These are phyloP conservation scores for Eutypella sp. DNA, from an alignment of 2,329 filamentous ascomycete species.

Conservation along the genomic window DNA sequence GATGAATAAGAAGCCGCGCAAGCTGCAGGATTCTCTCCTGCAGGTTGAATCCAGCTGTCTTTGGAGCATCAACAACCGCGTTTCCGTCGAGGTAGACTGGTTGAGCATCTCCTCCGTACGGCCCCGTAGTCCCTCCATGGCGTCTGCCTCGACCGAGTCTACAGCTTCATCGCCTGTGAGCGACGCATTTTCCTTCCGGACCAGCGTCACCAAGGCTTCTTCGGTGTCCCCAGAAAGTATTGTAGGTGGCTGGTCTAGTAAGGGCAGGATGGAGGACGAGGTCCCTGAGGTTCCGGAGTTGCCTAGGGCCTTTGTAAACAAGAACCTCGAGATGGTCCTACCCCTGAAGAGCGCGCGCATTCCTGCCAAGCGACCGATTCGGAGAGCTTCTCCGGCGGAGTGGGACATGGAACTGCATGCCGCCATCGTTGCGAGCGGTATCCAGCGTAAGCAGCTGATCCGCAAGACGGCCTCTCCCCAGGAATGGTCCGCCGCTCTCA, in stretches of 20 bases:
- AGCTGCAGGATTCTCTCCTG: slow-evolving; percentile 15
- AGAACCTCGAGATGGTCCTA: slow-evolving; percentile 16
- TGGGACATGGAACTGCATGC: slow-evolving; percentile 19
- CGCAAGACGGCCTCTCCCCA: slow-evolving; percentile 17
- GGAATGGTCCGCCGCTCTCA: slow-evolving; percentile 34
- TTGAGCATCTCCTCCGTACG: slow-evolving; percentile 21
- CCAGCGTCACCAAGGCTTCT: slow-evolving; percentile 16
- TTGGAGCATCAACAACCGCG: slow-evolving; percentile 15
- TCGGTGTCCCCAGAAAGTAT: too few species aligned
- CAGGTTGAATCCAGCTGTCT: slow-evolving; percentile 20
- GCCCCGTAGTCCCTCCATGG: slow-evolving; percentile 16
- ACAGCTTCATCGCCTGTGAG: slow-evolving; percentile 12
- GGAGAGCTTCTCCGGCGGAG: slow-evolving; percentile 16
- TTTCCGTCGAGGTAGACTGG: slow-evolving; percentile 19
- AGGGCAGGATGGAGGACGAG: slow-evolving; percentile 15
- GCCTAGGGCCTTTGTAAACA: slow-evolving; percentile 15
- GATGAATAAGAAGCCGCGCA: slow-evolving; percentile 30
- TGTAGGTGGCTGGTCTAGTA: slow-evolving; percentile 19
- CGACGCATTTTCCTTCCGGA: slow-evolving; percentile 15
- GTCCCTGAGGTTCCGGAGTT: slow-evolving; percentile 11
- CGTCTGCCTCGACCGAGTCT: slow-evolving; percentile 16
- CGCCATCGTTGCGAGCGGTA: slow-evolving; percentile 17
- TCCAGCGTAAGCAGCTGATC: slow-evolving; percentile 8
- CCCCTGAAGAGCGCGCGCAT: slow-evolving; percentile 10
- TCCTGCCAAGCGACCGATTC: slow-evolving; percentile 11